Conservation (phyloP, 2,329 filamentous ascomycete genomes). For the Epichloe brachyelytri region DNA sequence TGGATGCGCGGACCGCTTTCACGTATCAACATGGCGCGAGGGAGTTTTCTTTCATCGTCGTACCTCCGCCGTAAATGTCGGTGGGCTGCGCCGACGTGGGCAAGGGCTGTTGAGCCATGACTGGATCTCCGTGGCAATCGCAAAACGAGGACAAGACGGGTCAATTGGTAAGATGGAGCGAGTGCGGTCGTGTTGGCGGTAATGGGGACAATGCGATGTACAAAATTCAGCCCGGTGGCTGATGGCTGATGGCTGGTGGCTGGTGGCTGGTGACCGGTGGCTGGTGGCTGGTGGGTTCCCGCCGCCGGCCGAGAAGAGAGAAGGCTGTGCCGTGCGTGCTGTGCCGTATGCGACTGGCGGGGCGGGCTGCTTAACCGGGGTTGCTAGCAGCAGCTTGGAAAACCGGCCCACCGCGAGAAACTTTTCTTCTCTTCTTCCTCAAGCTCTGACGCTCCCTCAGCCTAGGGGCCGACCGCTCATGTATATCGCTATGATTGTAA, state of each 20-base stretch:
- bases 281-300: slow-evolving; percentile 10
- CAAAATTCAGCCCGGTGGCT: too few relatives aligned
- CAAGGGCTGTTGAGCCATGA: slow-evolving; percentile 44
- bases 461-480: slow-evolving; percentile 2
- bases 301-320: too few relatives aligned
- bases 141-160: background rate
- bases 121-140: slow-evolving; percentile 8
- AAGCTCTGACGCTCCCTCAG: background rate
- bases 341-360: too few relatives aligned
- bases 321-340: background rate
- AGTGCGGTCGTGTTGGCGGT: slow-evolving; percentile 6
- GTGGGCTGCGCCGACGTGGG: slow-evolving; percentile 44
- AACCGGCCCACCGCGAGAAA: background rate
- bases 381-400: background rate
- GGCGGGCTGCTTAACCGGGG: too few relatives aligned
- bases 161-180: background rate
- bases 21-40: background rate
- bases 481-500: slow-evolving; percentile 25
- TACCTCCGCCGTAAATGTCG: slow-evolving; percentile 52
- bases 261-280: slow-evolving; percentile 10
- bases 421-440: background rate
- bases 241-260: background rate
- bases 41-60: slow-evolving; percentile 8
- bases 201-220: background rate
- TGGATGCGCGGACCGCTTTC: background rate